phyloP scores from a whole-genome alignment of 2,329 filamentous ascomycete species.

The Aureobasidium zeae region DNA sequence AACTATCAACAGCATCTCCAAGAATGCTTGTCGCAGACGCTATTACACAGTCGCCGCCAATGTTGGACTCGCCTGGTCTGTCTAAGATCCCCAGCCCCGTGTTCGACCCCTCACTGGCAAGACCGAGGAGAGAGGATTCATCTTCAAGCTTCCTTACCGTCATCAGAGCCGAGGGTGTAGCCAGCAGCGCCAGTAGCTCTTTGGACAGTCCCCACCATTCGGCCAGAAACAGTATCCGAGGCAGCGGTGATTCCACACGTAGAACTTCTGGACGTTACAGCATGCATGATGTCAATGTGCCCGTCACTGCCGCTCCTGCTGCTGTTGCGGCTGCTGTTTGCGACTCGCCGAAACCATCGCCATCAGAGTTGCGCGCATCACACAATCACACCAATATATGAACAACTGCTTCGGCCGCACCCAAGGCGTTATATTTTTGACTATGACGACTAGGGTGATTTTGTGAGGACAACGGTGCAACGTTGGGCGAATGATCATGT shows the following conservation, averaged over 20 bases:
- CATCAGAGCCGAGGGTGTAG: slow-evolving; percentile 21
- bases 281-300: slow-evolving; percentile 6
- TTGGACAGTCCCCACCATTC: neutral
- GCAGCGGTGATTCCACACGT: neutral
- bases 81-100: slow-evolving; percentile 39
- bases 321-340: neutral
- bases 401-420: too few relatives aligned
- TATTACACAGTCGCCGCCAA: neutral
- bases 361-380: neutral
- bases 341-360: neutral
- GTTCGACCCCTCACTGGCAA: slow-evolving; percentile 25
- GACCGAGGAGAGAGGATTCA: slow-evolving; percentile 32
- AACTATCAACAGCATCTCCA: neutral
- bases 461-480: too few relatives aligned
- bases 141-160: slow-evolving; percentile 30
- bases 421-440: neutral
- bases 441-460: too few relatives aligned
- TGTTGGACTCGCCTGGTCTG: neutral
- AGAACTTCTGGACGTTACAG: neutral
- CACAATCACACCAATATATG: slow-evolving; percentile 10
- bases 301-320: slow-evolving; percentile 10
- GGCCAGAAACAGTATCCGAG: slow-evolving; percentile 1
- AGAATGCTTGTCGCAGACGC: neutral
- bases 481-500: too few relatives aligned
- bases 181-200: slow-evolving; percentile 21